A percentile compares a stretch with the other conserved stretches of the same genome.
These are phyloP conservation scores for Solanum virginianum DNA, from an alignment of 257 asterid genomes.

Conservation along the genomic window DNA sequence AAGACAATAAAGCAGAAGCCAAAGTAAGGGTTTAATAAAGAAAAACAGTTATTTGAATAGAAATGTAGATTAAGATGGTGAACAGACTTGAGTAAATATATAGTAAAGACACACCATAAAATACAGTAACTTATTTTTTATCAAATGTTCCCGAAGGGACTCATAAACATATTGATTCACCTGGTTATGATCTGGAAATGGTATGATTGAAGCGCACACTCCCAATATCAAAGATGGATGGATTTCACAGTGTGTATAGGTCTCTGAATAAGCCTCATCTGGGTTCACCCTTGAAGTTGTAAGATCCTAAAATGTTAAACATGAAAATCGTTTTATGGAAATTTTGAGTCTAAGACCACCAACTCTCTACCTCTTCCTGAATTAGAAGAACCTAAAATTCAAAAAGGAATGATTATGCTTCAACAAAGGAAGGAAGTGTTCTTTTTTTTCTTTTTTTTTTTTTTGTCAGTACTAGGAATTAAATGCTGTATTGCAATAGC, in stretches of 20 bases:
- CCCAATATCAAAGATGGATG: constrained; percentile 94
- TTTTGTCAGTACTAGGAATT: neutral
- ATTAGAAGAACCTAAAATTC: constrained; percentile 7
- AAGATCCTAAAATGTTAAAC: constrained; percentile 44
- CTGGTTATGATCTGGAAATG: constrained; percentile 99
- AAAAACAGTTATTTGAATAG: constrained; percentile 1
- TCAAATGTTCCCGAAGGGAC: neutral
- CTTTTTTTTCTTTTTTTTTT: neutral
- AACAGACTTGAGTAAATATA: neutral
- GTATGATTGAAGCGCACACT: constrained; percentile 96
- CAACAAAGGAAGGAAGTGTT: constrained; percentile 8
- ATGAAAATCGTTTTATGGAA: neutral
- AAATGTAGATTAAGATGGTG: neutral
- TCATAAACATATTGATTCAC: constrained; percentile 16
- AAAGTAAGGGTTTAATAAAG: neutral
- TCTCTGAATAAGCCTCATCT: constrained; percentile 74
- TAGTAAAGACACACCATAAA: neutral
- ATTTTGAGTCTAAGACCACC: neutral
- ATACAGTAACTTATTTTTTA: neutral
- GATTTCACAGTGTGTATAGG: constrained; percentile 93
- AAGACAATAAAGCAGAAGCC: neutral
- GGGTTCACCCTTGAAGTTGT: constrained; percentile 55
- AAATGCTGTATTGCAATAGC: neutral
- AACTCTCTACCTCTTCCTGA: neutral
- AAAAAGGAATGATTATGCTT: constrained; percentile 5